Conservation (phyloP, 2,329 filamentous ascomycete species). For the Botrytis galanthina region DNA sequence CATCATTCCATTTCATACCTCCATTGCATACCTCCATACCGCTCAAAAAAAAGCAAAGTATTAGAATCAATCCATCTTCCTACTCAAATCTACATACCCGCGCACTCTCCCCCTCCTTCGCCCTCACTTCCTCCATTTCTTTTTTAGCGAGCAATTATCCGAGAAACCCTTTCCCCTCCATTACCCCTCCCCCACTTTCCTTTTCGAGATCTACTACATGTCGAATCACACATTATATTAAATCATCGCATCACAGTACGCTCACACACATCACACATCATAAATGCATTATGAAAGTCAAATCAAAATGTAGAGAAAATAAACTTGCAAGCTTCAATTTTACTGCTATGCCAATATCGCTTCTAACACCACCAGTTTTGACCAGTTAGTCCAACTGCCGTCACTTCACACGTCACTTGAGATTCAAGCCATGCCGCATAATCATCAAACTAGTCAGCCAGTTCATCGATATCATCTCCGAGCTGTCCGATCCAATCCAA, state of each 20-base stretch:
- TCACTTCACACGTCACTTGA: neutral
- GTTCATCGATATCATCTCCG: neutral
- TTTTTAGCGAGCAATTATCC: neutral
- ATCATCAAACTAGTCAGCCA: neutral
- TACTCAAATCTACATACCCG: no score
- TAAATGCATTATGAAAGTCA: neutral
- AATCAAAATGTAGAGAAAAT: neutral
- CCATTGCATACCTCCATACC: no score
- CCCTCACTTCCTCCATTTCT: no score
- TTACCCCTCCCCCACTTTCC: neutral
- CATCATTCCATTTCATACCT: no score
- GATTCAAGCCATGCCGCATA: neutral
- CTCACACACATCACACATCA: neutral
- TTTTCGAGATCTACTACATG: neutral
- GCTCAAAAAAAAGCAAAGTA: no score
- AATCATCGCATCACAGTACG: no score
- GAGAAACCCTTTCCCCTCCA: neutral
- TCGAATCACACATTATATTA: no score
- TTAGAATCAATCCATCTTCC: no score
- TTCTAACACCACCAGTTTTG: neutral
- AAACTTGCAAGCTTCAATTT: slow-evolving; percentile 9
- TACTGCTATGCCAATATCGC: slow-evolving; percentile 2
- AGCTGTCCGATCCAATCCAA: neutral
- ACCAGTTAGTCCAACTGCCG: neutral
- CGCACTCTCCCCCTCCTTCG: no score